Conservation (phyloP, 2,329 filamentous ascomycete species). For the Trichoderma aggressivum region DNA sequence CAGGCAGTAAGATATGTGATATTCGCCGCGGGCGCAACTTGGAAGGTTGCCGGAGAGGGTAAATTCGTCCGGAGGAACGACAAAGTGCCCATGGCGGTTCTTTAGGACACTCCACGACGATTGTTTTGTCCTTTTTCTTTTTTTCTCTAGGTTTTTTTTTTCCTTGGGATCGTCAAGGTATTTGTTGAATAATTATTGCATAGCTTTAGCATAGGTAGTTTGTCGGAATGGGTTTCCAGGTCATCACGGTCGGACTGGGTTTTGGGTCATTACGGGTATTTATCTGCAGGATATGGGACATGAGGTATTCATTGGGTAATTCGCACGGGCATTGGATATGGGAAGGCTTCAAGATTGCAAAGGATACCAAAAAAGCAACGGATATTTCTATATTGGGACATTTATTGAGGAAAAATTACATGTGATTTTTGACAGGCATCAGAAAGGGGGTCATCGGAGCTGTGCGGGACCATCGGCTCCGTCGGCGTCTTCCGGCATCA, state of each 20-base stretch:
- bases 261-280: background rate
- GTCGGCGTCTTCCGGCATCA: background rate
- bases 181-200: background rate
- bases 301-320: background rate
- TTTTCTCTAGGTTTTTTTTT: background rate
- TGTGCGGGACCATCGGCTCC: background rate
- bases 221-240: background rate
- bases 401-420: background rate
- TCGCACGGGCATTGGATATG: background rate
- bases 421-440: background rate
- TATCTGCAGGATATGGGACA: background rate
- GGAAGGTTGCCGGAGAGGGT: slow-evolving; percentile 44
- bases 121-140: background rate
- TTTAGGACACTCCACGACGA: background rate
- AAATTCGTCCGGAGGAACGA: slow-evolving; percentile 37
- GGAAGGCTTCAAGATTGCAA: background rate
- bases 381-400: background rate
- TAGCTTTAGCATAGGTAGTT: background rate
- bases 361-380: background rate
- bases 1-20: slow-evolving; percentile 42
- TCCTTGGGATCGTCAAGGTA: background rate
- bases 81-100: background rate
- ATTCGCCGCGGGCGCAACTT: slow-evolving; percentile 35
- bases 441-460: background rate
- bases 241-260: background rate